These are phyloP conservation scores for Linum tenue DNA, from an alignment of 345 rosid genomes.

Conservation along the genomic window DNA sequence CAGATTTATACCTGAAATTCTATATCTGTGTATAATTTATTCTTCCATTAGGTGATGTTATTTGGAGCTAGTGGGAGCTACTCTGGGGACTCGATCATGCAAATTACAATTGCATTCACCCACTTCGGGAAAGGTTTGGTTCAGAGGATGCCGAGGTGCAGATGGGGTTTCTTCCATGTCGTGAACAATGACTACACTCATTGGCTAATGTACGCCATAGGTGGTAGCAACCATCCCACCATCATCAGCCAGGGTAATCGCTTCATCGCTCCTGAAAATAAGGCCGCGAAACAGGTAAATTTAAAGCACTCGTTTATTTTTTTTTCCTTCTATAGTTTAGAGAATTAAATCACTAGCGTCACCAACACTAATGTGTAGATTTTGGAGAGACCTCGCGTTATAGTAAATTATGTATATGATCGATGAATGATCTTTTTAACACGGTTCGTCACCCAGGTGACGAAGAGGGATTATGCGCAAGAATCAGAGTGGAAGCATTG, in stretches of 20 bases:
- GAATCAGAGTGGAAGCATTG: conserved; percentile 32
- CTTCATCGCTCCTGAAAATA: conserved; percentile 55
- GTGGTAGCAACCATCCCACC: conserved; percentile 55
- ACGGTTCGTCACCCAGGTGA: conserved; percentile 16
- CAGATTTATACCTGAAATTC: background rate
- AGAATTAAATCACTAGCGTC: background rate
- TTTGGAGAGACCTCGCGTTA: background rate
- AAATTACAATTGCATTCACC: conserved; percentile 65
- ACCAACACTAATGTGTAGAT: background rate
- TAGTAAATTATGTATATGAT: background rate
- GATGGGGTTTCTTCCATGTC: conserved; percentile 53
- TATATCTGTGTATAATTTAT: too few species aligned
- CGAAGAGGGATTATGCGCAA: conserved; percentile 33
- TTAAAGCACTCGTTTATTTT: background rate
- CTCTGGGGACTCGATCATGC: conserved; percentile 42
- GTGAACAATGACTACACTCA: conserved; percentile 76
- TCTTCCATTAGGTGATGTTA: conserved; percentile 41
- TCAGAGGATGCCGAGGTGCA: conserved; percentile 69
- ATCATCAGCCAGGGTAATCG: conserved; percentile 72
- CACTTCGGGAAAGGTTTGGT: conserved; percentile 57
- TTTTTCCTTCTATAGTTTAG: background rate
- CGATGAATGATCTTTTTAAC: background rate
- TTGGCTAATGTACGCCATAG: conserved; percentile 63
- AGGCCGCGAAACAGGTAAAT: conserved; percentile 34
- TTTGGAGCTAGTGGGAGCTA: conserved; percentile 45